Percentiles rank a stretch among this genome's conserved stretches.
phyloP scores from a whole-genome alignment of 345 rosid species.

The Erucastrum elatum region DNA sequence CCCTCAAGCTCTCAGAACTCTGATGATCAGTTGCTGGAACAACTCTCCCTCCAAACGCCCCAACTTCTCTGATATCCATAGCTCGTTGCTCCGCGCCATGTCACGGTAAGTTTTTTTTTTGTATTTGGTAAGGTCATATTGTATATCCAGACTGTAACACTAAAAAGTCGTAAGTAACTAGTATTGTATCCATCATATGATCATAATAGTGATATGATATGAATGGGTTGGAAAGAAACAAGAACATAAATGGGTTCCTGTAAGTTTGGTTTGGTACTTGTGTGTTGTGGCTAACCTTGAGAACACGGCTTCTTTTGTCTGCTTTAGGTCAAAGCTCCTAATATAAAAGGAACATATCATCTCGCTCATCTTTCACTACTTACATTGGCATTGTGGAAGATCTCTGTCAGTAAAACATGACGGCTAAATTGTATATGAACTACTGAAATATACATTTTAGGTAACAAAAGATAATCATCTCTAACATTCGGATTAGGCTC shows the following conservation, averaged over 20 bases:
- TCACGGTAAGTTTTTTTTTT: conserved; percentile 26
- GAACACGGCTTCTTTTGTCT: conserved; percentile 12
- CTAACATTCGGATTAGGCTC: background rate
- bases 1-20: conserved; percentile 63
- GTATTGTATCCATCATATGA: background rate
- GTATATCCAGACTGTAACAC: conserved; percentile 33
- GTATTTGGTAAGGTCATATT: conserved; percentile 1
- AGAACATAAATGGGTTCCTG: conserved; percentile 5
- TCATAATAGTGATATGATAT: conserved; percentile 15
- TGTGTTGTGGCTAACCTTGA: too few species aligned
- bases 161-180: background rate
- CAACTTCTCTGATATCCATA: conserved; percentile 65
- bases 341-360: too few species aligned
- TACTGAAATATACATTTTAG: background rate
- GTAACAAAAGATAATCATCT: background rate
- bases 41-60: conserved; percentile 78
- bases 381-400: background rate
- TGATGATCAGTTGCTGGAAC: conserved; percentile 91
- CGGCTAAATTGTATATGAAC: too few species aligned
- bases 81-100: conserved; percentile 46
- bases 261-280: conserved; percentile 3
- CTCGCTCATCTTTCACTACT: background rate
- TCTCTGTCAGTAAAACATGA: too few species aligned
- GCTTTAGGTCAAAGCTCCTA: too few species aligned
- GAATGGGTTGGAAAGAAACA: background rate